Evolutionary conservation across 1,284 basidiomycete genomes (phyloP).

Genomic region (Pseudozyma hubeiensis): DNA sequence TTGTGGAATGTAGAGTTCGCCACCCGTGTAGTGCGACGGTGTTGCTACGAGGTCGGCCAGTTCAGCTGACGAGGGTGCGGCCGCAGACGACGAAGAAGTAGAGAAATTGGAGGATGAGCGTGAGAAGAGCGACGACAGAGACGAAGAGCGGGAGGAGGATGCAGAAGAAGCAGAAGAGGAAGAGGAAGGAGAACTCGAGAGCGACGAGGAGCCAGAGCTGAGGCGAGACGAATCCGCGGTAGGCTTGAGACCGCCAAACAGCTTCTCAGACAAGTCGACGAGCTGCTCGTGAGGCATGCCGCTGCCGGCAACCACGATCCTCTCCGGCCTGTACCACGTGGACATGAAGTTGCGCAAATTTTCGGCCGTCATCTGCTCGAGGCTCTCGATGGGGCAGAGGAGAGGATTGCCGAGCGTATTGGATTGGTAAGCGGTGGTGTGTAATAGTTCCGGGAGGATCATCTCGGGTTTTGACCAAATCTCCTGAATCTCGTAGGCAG

Average conservation of each 20-base stretch:
- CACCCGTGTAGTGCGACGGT: slow-evolving; percentile 84
- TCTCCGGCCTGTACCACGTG: slow-evolving; percentile 90
- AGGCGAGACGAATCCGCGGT: slow-evolving; percentile 12
- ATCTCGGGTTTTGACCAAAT: slow-evolving; percentile 90
- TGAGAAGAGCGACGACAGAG: slow-evolving; percentile 71
- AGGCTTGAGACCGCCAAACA: slow-evolving; percentile 77
- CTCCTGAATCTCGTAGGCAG: slow-evolving; percentile 91
- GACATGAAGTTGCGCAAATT: slow-evolving; percentile 78
- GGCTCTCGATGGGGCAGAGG: slow-evolving; percentile 85
- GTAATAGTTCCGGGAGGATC: slow-evolving; percentile 92
- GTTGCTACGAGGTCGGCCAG: slow-evolving; percentile 63
- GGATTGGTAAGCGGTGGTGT: slow-evolving; percentile 83
- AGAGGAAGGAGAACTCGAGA: slow-evolving; percentile 33
- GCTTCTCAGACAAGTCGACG: slow-evolving; percentile 83
- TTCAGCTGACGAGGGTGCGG: slow-evolving; percentile 36
- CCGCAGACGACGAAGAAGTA: slow-evolving; percentile 53
- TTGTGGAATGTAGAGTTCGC: slow-evolving; percentile 76
- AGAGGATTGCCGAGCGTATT: slow-evolving; percentile 88
- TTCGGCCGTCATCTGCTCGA: slow-evolving; percentile 77
- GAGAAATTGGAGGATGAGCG: slow-evolving; percentile 69
- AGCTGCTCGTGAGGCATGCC: slow-evolving; percentile 91
- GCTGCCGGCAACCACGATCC: slow-evolving; percentile 92
- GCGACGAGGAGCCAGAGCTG: slow-evolving; percentile 21
- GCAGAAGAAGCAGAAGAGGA: slow-evolving; percentile 40
- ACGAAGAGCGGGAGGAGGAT: slow-evolving; percentile 71